Conservation (phyloP, 257 asterid genomes). For the Primulina tabacum region DNA sequence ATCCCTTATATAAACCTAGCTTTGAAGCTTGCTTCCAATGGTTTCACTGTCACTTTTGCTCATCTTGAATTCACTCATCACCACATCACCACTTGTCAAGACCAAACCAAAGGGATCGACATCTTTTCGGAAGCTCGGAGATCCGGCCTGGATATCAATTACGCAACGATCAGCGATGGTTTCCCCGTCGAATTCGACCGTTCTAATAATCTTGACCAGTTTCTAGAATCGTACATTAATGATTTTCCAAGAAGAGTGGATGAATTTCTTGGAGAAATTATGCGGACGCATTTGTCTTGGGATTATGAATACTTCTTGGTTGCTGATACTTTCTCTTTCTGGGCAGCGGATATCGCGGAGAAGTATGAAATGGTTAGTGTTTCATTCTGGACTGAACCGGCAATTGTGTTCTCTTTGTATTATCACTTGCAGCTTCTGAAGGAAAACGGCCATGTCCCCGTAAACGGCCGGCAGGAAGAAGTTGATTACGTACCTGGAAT, state of each 20-base stretch:
- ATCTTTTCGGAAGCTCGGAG: not conserved
- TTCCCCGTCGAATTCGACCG: not conserved
- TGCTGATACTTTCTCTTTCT: not conserved
- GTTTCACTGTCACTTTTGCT: conserved; percentile 22
- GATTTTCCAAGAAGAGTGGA: not conserved
- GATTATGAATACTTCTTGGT: not conserved
- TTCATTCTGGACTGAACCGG: conserved; percentile 29
- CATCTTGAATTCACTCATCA: conserved; percentile 15
- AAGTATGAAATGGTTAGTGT: not conserved
- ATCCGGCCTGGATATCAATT: not conserved
- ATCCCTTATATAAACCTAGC: conserved; percentile 26
- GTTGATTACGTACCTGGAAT: conserved; percentile 31
- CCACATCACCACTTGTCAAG: not conserved
- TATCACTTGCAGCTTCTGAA: conserved; percentile 39
- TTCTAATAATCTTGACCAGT: not conserved
- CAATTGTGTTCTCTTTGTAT: conserved; percentile 32
- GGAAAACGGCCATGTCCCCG: conserved; percentile 33
- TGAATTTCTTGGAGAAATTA: not conserved
- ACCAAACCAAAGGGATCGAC: not conserved
- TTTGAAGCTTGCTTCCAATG: conserved; percentile 21
- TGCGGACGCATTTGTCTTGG: not conserved
- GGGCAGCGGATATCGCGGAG: not conserved
- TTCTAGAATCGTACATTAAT: not conserved
- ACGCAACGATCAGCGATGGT: not conserved
- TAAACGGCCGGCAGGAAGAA: conserved; percentile 24